Percentiles rank a stretch among this genome's conserved stretches.
phyloP scores from a whole-genome alignment of 129 eudicot species.

The Chrysanthemum makinoi region DNA sequence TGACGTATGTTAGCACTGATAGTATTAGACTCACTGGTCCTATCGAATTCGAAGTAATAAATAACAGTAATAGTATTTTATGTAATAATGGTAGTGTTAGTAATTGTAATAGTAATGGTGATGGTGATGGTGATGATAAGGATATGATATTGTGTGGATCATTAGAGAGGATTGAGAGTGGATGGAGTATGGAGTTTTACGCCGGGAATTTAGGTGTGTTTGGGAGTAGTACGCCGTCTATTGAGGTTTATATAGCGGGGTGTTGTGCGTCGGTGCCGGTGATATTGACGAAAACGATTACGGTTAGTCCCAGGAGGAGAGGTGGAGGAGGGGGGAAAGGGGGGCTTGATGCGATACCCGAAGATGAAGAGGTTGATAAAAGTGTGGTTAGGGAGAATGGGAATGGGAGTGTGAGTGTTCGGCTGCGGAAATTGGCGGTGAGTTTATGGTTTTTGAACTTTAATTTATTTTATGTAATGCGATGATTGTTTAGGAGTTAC shows the following conservation, averaged over 20 bases:
- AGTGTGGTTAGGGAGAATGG: slow-evolving; percentile 45
- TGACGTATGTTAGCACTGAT: slow-evolving; percentile 86
- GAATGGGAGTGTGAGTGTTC: slow-evolving; percentile 38
- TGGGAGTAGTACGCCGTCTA: slow-evolving; percentile 58
- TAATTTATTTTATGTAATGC: no score
- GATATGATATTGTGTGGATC: slow-evolving; percentile 77
- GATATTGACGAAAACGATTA: slow-evolving; percentile 72
- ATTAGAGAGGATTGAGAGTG: slow-evolving; percentile 54
- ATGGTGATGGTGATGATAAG: slow-evolving; percentile 42
- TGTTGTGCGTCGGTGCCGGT: slow-evolving; percentile 74
- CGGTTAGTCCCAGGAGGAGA: slow-evolving; percentile 71
- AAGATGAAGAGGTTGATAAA: slow-evolving; percentile 79
- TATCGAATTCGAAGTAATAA: slow-evolving; percentile 67
- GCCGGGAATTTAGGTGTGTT: slow-evolving; percentile 38
- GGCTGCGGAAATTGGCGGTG: slow-evolving; percentile 50
- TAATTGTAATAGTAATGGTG: neutral
- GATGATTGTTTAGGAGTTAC: no score
- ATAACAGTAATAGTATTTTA: no score
- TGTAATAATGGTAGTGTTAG: no score
- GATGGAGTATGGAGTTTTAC: slow-evolving; percentile 88
- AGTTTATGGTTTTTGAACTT: neutral
- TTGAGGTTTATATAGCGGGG: slow-evolving; percentile 91
- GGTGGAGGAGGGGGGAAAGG: slow-evolving; percentile 31
- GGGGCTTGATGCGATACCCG: slow-evolving; percentile 74
- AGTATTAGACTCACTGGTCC: slow-evolving; percentile 71